Conservation (phyloP, 2,329 filamentous ascomycete species). For the Fusarium scirpi region DNA sequence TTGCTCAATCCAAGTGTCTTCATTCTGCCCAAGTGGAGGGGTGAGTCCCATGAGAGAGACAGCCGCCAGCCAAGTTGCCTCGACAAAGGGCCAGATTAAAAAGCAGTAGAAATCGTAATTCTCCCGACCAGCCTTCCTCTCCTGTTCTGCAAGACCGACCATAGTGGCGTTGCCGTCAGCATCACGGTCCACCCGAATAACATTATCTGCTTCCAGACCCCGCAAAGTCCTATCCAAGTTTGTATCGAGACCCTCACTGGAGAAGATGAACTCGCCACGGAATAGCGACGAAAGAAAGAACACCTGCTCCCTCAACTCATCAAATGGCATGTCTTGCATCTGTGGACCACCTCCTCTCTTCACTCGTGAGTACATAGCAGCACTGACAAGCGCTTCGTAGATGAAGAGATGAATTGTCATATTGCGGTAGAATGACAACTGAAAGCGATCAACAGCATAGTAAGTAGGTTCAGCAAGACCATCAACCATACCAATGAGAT, state of each 20-base stretch:
- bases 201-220: constrained; percentile 80
- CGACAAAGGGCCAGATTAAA: constrained; percentile 97
- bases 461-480: constrained; percentile 91
- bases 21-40: constrained; percentile 70
- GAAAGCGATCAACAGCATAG: constrained; percentile 95
- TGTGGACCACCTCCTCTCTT: constrained; percentile 90
- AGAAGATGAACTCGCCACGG: constrained; percentile 96
- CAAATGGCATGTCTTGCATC: constrained; percentile 81
- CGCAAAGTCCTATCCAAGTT: constrained; percentile 86
- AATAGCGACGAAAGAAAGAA: constrained; percentile 93
- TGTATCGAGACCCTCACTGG: constrained; percentile 81
- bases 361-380: constrained; percentile 88
- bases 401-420: constrained; percentile 99
- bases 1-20: constrained; percentile 82
- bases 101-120: constrained; percentile 99
- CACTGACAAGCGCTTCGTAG: constrained; percentile 89
- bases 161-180: constrained; percentile 68
- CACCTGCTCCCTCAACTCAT: constrained; percentile 81
- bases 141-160: constrained; percentile 80
- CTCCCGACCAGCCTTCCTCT: constrained; percentile 84
- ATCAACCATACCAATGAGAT: constrained; percentile 83
- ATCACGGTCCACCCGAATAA: constrained; percentile 76
- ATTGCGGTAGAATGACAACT: constrained; percentile 97
- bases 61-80: constrained; percentile 91
- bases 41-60: constrained; percentile 89